phyloP scores from a whole-genome alignment of 1,284 basidiomycete genomes.

The Leccinum variabile region DNA sequence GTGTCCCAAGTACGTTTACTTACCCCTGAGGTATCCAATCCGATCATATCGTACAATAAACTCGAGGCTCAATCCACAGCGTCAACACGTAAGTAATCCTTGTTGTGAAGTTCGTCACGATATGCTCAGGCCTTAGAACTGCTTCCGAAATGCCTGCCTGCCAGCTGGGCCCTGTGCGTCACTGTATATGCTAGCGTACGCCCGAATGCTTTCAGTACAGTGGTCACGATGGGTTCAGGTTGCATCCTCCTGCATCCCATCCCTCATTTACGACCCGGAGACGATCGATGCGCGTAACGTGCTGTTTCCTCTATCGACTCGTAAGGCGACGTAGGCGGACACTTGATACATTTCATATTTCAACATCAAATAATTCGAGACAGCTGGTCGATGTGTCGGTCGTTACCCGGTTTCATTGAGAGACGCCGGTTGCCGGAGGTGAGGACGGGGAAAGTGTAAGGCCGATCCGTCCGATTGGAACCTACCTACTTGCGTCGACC shows the following conservation, averaged over 20 bases:
- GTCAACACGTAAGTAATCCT: not conserved
- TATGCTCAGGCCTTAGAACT: not conserved
- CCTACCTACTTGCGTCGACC: too few relatives aligned
- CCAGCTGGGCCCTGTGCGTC: too few relatives aligned
- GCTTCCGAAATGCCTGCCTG: not conserved
- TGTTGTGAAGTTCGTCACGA: not conserved
- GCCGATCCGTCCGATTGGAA: too few relatives aligned
- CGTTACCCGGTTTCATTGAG: too few relatives aligned
- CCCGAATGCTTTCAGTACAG: not conserved
- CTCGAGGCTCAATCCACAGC: not conserved
- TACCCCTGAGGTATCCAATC: not conserved
- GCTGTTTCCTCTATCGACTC: too few relatives aligned
- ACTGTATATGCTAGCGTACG: not conserved
- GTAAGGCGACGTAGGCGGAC: too few relatives aligned
- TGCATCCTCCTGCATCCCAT: not conserved
- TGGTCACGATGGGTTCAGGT: not conserved
- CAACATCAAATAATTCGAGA: not conserved
- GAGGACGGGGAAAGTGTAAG: too few relatives aligned
- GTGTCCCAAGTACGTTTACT: not conserved
- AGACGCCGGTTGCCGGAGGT: too few relatives aligned
- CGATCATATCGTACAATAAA: not conserved
- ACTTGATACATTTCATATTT: not conserved
- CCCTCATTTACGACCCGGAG: too few relatives aligned
- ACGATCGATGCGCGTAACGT: too few relatives aligned
- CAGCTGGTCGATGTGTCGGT: conserved; percentile 25